Evolutionary conservation across 2,329 filamentous ascomycete genomes (phyloP), one percentile per base, ranked within the genome.

Genomic region (Alternaria arborescens): DNA sequence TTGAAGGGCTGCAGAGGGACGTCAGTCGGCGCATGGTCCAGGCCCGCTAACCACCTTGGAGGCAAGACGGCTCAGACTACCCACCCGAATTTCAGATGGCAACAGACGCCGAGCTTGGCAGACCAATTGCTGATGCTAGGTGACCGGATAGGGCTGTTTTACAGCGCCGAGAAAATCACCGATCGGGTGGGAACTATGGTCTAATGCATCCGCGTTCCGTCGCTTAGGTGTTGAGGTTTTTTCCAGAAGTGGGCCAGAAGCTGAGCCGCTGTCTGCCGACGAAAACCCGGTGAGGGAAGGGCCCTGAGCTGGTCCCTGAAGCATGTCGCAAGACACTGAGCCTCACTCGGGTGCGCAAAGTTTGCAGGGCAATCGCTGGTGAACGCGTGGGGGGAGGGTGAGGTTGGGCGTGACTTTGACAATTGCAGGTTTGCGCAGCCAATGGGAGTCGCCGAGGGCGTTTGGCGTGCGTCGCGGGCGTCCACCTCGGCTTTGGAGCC

Each of bases 1-100:
- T 74, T 73, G 64, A 70, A 71, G 62, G 64, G 58, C 64, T 71
- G 70, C 66, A 68, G 62, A 62, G 58, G 67, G 53, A 73, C 69
- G 67, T 71, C 69, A 70, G 65, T 65, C 52, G 54, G 58, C 62
- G 69, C 66, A 65, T 67, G 67, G 67, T 48, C 64, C 64, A 58
- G 58, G 61, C 50, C 65, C 61, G 53, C 69, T 74, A 71, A 62
- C 56, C 58, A 69, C 64, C 63, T 60, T 65, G 48, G 42, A 58
- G 63, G 50, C 62, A 64, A 62, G 64, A 48, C 51, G 53, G 46
- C 42, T 42, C 48, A 61, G 61, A 51, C 58, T 56, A 57, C 55
- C 63, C 67, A 67, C 64, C 60, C 70, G 61, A 69, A 69, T 62
- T 62, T 69, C 55, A 56, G 65, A 66, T 60, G 62, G 64, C 43